These are phyloP conservation scores for Lachnellula willkommii DNA, from an alignment of 2,329 filamentous ascomycete species.

Conservation along the genomic window DNA sequence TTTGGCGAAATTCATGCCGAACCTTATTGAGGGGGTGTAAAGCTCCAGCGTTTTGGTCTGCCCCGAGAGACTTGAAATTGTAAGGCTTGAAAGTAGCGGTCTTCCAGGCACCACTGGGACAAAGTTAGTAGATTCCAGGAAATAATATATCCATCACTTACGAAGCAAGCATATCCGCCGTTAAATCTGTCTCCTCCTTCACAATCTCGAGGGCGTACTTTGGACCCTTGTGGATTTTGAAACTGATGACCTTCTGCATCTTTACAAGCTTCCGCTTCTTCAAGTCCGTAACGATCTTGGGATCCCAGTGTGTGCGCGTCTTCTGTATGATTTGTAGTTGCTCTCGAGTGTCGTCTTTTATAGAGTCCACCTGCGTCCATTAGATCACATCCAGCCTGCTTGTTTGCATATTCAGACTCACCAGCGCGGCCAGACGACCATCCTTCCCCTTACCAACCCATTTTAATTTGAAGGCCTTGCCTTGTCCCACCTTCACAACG, in stretches of 20 bases:
- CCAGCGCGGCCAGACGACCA: constrained; percentile 49
- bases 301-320: constrained; percentile 62
- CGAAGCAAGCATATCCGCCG: constrained; percentile 81
- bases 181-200: constrained; percentile 93
- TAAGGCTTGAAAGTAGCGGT: constrained; percentile 81
- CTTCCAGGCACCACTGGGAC: constrained; percentile 74
- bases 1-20: constrained; percentile 88
- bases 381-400: constrained; percentile 4
- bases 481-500: constrained; percentile 78
- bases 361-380: constrained; percentile 55
- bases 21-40: constrained; percentile 83
- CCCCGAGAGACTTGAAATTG: constrained; percentile 64
- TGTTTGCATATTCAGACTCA: constrained; percentile 29
- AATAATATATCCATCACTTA: constrained; percentile 19
- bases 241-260: constrained; percentile 78
- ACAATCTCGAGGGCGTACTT: constrained; percentile 86
- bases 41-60: constrained; percentile 56
- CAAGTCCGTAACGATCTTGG: constrained; percentile 73
- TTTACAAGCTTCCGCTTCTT: constrained; percentile 89
- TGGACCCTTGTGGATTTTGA: constrained; percentile 75
- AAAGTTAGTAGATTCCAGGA: constrained; percentile 11
- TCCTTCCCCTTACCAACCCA: constrained; percentile 62
- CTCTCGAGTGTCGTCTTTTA: constrained; percentile 73
- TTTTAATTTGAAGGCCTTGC: constrained; percentile 83
- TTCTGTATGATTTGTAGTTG: constrained; percentile 69